Base-by-base conservation (phyloP, 441 rosid genomes). In the Mallotus japonicus region DNA sequence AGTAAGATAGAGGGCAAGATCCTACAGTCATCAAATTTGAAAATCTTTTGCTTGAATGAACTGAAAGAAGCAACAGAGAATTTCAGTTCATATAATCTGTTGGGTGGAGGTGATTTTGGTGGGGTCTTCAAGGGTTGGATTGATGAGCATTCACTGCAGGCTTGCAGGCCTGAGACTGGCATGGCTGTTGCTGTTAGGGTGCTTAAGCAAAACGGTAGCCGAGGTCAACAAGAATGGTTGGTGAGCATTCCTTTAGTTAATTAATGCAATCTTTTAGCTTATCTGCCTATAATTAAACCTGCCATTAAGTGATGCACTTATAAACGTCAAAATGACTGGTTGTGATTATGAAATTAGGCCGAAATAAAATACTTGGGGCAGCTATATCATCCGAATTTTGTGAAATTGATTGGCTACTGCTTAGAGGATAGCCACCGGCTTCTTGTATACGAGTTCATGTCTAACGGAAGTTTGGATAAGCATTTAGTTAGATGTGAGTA, bases 31-130 rank as follows among this genome's bases (percentile, higher is more conserved):
- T 69, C 89, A 0, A 87, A 80, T 71, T 71, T 92, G 80, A 90
- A 88, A 83, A 86, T 78, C 61, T 92, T 92, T 69, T 70, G 50
- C 76, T 90, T 85, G 53, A 79, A 69, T 55, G 95, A 87, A n/a
- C 88, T 94, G 12, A 92, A 79, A 78, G 81, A 81, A 14, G 90
- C 98, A 4, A 92, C 98, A 0, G 81, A 90, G 76, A 89, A 92
- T 78, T 92, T 94, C 78, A 86, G 93, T 46, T 89, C 92, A 0
- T 96, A 90, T 77, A 84, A 93, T 78, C 85, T 95, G 71, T 65
- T 95, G 57, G 99, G 99, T 37, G 98, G 93, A 83, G 99, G 99
- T 40, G 99, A 98, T 20, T 95, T 93, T n/a, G 99, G 98, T 70
- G 81, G 83, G 37, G 99, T 95, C 65, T 95, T 86, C 73, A 95